Evolutionary conservation across 768 basidiomycete species (phyloP).

Genomic region (Leccinum arenicola): DNA sequence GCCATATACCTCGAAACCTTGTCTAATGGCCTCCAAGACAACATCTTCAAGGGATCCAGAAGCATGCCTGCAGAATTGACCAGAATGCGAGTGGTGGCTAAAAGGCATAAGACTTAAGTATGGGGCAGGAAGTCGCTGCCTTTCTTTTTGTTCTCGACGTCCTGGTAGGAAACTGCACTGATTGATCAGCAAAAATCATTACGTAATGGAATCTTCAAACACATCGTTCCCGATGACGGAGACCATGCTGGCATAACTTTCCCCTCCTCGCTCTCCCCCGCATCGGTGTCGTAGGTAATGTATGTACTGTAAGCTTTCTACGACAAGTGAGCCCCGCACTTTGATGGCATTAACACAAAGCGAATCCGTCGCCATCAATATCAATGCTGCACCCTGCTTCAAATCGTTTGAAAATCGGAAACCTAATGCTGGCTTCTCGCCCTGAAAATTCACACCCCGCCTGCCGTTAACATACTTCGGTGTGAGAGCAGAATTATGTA

Average conservation of each 20-base stretch:
- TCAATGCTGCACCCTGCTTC: conserved; percentile 2
- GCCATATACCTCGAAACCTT: conserved; percentile 80
- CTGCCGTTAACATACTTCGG: conserved; percentile 3
- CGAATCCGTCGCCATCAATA: conserved; percentile 18
- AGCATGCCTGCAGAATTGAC: conserved; percentile 92
- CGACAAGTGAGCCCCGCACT: conserved; percentile 19
- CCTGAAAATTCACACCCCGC: conserved; percentile 26
- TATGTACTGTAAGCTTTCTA: conserved; percentile 1
- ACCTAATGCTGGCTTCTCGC: conserved; percentile 28
- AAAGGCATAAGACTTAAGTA: conserved; percentile 47
- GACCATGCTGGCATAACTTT: background rate
- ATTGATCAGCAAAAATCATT: conserved; percentile 5
- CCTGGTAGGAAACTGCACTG: background rate
- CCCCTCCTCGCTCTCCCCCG: background rate
- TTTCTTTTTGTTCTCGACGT: background rate
- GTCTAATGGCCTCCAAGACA: conserved; percentile 72
- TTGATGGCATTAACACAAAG: conserved; percentile 19
- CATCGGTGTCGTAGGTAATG: background rate
- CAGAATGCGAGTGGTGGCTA: conserved; percentile 90
- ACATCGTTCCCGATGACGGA: background rate
- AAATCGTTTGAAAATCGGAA: conserved; percentile 32
- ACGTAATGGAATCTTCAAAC: conserved; percentile 14
- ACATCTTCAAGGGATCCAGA: conserved; percentile 77
- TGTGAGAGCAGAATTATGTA: conserved; percentile 5
- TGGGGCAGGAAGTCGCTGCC: background rate